These are phyloP conservation scores for Schoenoplectus triqueter DNA, from an alignment of 202 grass and related monocot genomes.

Conservation along the genomic window DNA sequence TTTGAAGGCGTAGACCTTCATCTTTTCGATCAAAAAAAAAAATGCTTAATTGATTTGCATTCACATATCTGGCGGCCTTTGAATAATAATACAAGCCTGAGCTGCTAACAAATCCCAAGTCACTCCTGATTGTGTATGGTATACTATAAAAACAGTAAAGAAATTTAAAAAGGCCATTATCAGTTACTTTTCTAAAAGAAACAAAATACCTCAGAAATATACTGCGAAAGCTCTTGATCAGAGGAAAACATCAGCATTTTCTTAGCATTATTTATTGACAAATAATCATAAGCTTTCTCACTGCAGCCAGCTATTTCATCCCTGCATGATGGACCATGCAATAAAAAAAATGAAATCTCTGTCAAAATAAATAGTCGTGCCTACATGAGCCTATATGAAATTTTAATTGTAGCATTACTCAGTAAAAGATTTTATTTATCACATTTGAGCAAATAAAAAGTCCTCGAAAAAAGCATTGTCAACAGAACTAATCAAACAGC, in stretches of 20 bases:
- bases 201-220: constrained; percentile 66
- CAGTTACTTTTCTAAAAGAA: neutral
- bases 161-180: neutral
- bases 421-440: constrained; percentile 8
- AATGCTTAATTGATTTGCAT: neutral
- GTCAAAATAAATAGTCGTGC: neutral
- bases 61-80: neutral
- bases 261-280: constrained; percentile 58
- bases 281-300: constrained; percentile 73
- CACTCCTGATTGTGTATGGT: no score
- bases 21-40: no score
- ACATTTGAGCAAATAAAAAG: neutral
- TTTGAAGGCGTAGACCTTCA: no score
- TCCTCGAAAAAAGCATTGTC: neutral
- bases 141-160: no score
- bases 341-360: constrained; percentile 11
- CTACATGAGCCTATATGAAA: neutral
- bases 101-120: neutral
- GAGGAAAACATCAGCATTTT: constrained; percentile 75
- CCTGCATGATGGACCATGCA: constrained; percentile 42
- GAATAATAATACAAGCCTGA: neutral
- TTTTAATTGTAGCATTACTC: neutral
- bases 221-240: constrained; percentile 64
- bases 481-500: neutral
- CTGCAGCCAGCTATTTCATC: constrained; percentile 84